Base-by-base conservation (phyloP, 345 rosid genomes). In the Aegle marmelos region DNA sequence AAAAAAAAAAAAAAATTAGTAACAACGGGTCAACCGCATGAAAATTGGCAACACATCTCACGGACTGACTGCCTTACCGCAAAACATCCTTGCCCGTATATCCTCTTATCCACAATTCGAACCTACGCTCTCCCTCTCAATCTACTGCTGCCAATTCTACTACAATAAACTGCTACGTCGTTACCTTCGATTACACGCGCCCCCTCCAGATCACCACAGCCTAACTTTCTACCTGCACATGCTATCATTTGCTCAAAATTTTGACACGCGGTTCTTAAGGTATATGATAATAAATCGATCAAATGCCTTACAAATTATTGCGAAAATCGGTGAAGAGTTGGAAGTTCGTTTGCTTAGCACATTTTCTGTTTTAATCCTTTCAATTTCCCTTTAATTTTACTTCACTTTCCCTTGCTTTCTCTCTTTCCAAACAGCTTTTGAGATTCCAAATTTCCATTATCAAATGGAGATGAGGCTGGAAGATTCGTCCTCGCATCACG, bases 381-480 rank as follows among this genome's bases (percentile, higher is more conserved):
- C 25, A 9, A n/a, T 73, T 62, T 27, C 37, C 62, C 30, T 50
- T 28, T 30, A 54, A 34, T 68, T 80, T 76, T 60, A 69, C 21
- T 37, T 17, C 37, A 62, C 41, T 75, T 79, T 76, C 73, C 78
- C 45, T 63, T 61, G 41, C 45, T 79, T 61, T 72, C 78, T 76
- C 33, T 39, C 62, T 30, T 6, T 67, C 80, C 83, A 80, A 76
- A 66, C 84, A 34, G 71, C 53, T 48, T 45, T 69, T 2, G 8
- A 25, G 45, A 30, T 39, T 71, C 24, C 71, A 48, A 11, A 25
- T 57, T 59, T 45, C 48, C 76, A 39, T 76, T 21, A 33, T 65
- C 79, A 59, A 83, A 92, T 91, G 92, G 87, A 84, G 85, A 80
- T 86, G 87, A 79, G 80, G 70, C 87, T 89, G 93, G 91, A 85